Evolutionary conservation across 179 eudicot species (phyloP).

Genomic region (Actinidia polygama): DNA sequence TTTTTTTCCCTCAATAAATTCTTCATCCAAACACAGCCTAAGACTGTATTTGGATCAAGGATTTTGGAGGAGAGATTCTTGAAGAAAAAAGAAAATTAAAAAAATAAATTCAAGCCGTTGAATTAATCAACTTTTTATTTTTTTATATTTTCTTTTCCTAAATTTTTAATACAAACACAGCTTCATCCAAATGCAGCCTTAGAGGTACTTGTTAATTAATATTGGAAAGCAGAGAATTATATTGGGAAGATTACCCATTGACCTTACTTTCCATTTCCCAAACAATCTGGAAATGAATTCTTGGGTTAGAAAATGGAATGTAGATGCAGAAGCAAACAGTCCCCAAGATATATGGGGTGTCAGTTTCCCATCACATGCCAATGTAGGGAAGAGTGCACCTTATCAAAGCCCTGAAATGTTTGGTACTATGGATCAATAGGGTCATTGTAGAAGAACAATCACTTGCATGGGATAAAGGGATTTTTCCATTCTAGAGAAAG

Average conservation of each 20-base stretch:
- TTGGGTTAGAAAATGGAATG: background rate
- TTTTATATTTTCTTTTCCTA: too few relatives aligned
- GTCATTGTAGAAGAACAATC: background rate
- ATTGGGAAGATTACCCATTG: background rate
- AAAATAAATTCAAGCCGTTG: too few relatives aligned
- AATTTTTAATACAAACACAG: too few relatives aligned
- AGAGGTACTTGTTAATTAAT: background rate
- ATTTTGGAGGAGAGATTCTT: too few relatives aligned
- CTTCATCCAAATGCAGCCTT: too few relatives aligned
- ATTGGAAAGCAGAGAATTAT: background rate
- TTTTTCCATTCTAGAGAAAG: constrained; percentile 1
- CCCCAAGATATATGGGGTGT: background rate
- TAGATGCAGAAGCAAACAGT: background rate
- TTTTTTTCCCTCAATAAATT: too few relatives aligned
- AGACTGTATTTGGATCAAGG: too few relatives aligned
- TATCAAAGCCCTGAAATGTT: background rate
- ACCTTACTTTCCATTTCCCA: constrained; percentile 14
- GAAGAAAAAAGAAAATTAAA: too few relatives aligned
- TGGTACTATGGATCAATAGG: background rate
- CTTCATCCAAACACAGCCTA: too few relatives aligned
- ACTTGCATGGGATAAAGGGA: background rate
- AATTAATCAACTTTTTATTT: background rate
- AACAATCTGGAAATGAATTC: background rate
- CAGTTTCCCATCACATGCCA: constrained; percentile 21
- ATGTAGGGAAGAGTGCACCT: background rate